These are phyloP conservation scores for Porogramme epimiltina DNA, from an alignment of 1,284 basidiomycete genomes.

Conservation along the genomic window DNA sequence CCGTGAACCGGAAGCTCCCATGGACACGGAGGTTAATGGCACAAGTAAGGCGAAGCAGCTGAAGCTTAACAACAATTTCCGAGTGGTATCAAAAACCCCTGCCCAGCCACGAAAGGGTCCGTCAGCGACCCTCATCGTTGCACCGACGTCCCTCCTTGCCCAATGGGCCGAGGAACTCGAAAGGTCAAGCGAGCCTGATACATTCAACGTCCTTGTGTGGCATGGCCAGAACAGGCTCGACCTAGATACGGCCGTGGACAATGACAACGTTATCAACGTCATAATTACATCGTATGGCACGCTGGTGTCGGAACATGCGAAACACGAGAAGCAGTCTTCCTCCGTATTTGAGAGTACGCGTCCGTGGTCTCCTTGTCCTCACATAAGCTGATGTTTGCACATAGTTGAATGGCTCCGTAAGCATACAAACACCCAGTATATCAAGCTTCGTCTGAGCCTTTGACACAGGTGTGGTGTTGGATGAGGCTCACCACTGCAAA, in stretches of 20 bases:
- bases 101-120: conserved; percentile 30
- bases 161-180: conserved; percentile 93
- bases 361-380: not conserved
- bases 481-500: conserved; percentile 97
- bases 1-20: conserved; percentile 44
- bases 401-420: conserved; percentile 76
- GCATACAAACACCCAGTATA: too few species aligned
- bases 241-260: conserved; percentile 47
- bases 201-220: conserved; percentile 77
- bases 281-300: conserved; percentile 92
- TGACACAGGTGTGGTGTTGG: conserved; percentile 58
- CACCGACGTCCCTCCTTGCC: conserved; percentile 86
- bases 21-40: conserved; percentile 26
- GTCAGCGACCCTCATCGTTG: conserved; percentile 85
- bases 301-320: conserved; percentile 81
- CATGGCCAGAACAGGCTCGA: conserved; percentile 84
- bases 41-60: conserved; percentile 56
- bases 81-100: conserved; percentile 32
- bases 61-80: conserved; percentile 64
- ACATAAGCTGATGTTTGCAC: not conserved
- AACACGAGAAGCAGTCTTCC: conserved; percentile 48
- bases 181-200: conserved; percentile 70
- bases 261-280: conserved; percentile 56
- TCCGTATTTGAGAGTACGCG: conserved; percentile 67
- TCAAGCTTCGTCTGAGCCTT: not conserved